Evolutionary conservation across 129 eudicot species (phyloP), one percentile per base, ranked within the genome.

Genomic region (Silybum marianum): DNA sequence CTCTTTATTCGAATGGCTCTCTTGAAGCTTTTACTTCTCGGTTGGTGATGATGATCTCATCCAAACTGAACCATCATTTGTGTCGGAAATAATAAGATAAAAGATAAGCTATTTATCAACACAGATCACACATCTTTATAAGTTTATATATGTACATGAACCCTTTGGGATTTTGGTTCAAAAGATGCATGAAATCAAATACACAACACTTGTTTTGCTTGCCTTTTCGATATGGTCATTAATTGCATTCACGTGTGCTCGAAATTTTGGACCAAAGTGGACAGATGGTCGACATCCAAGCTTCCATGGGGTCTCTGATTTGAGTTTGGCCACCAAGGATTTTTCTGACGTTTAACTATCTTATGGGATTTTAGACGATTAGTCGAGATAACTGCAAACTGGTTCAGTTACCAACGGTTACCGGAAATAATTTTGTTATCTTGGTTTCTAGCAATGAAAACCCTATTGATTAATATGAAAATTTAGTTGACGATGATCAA

Each of bases 1-100:
- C 95, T 95, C 51, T 92, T 89, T 77, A 92, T 95, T 80, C 97
- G 99, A 23, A 95, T 95, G 98, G 99, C 99, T 75, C 80, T 89
- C 71, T 82, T 95, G 84, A 95, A 95, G 95, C 93, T 95, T 74
- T 84, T 95, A 42, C 99, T 95, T 73, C 89, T 95, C 14, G 99
- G 99, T 38, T 95, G 97, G 98, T 94, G 86, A 89, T 65, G 22
- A 22, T n/a, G n/a, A n/a, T n/a, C n/a, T n/a, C n/a, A n/a, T 40
- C 22, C 7, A 54, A 16, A 19, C 62, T 51, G 62, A n/a, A 3
- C 7, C 62, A 4, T 54, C 22, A 14, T 18, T 54, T 54, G 22
- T 54, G 63, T 54, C 9, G 9, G 4, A 54, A 4, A 54, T n/a
- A 44, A 3, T 3, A 18, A 18, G 9, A 6, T 18, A 16, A 54